A percentile compares a stretch with the other conserved stretches of the same genome.
Conservation (phyloP, 805 yeast species). For the Candida endomychidarum region DNA sequence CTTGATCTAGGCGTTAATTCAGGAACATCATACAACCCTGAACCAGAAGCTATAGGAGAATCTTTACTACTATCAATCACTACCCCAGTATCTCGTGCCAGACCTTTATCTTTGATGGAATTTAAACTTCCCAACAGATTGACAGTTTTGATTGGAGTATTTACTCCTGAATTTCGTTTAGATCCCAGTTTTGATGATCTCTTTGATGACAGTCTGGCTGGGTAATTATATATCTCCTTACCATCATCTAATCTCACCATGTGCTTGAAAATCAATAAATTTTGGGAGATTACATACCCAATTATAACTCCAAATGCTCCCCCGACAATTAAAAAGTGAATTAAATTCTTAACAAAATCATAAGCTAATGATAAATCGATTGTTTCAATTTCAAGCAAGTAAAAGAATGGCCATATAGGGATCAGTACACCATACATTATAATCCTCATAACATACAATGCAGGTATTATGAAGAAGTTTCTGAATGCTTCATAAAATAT, state of each 20-base stretch:
- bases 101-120: too few species aligned
- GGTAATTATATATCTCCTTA: constrained; percentile 1
- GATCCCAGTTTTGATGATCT: background rate
- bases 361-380: constrained; percentile 1
- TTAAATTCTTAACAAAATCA: constrained; percentile 11
- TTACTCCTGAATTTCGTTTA: background rate
- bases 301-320: constrained; percentile 9
- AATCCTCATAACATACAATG: constrained; percentile 2
- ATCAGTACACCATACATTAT: constrained; percentile 3
- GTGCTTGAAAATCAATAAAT: constrained; percentile 1
- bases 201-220: too few species aligned
- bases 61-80: background rate
- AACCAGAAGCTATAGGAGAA: too few species aligned
- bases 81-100: background rate
- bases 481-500: background rate
- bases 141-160: background rate
- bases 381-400: constrained; percentile 11
- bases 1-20: constrained; percentile 5
- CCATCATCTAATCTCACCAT: background rate
- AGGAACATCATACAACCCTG: background rate
- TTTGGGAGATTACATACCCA: constrained; percentile 10
- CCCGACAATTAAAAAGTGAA: constrained; percentile 14
- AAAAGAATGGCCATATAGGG: constrained; percentile 10
- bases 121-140: background rate
- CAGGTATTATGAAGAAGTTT: constrained; percentile 4